Evolutionary conservation across 140 eudicot species (phyloP), one percentile per base, ranked within the genome.

Genomic region (Oenanthe javanica): DNA sequence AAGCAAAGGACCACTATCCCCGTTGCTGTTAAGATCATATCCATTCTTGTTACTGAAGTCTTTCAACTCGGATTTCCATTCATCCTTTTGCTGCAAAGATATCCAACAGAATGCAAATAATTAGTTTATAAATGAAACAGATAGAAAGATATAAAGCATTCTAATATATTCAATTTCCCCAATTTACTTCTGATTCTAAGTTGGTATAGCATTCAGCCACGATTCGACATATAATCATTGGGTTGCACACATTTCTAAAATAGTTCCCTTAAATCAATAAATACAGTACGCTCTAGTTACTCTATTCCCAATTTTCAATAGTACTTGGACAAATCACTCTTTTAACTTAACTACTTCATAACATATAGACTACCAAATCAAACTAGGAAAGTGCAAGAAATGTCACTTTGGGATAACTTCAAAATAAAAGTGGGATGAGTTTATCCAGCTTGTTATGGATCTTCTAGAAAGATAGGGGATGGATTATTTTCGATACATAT

Each of bases 1-100:
- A 76, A 95, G 92, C 86, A 95, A 85, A 19, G 99, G 99, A 63
- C 96, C 93, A 67, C 99, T 95, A 73, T 95, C 97, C 73, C 97
- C 97, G 61, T 95, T 93, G 87, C 97, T 84, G 87, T 88, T 95
- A 69, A 95, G 81, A 76, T 95, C 97, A 83, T 93, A 95, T 71
- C 99, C 99, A 38, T 93, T 91, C 75, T 91, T 93, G 85, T 83
- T 89, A 82, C 99, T 90, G 73, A 91, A 95, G 64, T 95, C 99
- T 85, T 90, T 91, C 79, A 95, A 81, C 87, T 95, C 99, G 8
- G 97, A 85, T 89, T 95, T 95, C 99, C 99, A 95, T 48, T 88
- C 89, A 81, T 95, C 99, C 78, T 92, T 92, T 84, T 90, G 97
- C 99, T 95, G 89, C 84, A 87, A 14, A 7, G 50, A 79, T 21